Base-by-base conservation (phyloP, 2,329 filamentous ascomycete species). In the Ilyonectria destructans region DNA sequence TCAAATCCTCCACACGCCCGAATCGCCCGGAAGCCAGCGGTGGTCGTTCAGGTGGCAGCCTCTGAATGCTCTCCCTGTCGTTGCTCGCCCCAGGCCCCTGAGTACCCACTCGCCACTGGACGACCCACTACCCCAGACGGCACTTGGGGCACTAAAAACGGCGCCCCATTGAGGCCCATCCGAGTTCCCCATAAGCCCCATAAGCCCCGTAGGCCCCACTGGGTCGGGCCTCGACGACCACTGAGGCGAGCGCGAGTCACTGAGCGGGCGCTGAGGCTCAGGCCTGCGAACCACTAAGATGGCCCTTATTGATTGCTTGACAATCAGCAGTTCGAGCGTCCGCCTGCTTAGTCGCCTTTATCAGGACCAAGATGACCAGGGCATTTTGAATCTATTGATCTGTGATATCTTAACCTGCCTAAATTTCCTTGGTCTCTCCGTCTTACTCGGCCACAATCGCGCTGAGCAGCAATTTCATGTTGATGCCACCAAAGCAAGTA, bases 61-160 rank as follows among this genome's bases (percentile, higher is more conserved):
- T 54, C 29, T 35, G 51, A 52, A 29, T 35, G n/a, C 10, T 35
- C 29, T 35, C 31, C 49, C 51, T 35, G 29, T 37, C 31, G 51
- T 54, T 54, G 51, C 51, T 8, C 51, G n/a, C 19, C 51, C 51
- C 19, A n/a, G 51, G 51, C 51, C 51, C 51, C 31, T 54, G n/a
- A 19, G 29, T 31, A 54, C 33, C 51, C 51, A 54, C 51, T 54
- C 51, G 35, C 35, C 51, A 54, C 51, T 54, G 51, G 31, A 21
- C 51, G 51, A 54, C 51, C 51, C 51, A 54, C 51, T 54, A 54
- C 51, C 51, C 51, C 51, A 54, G 51, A 54, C 51, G 51, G 51
- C 51, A 54, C 51, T 54, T 54, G 10, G 15, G 51, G 31, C 51
- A 54, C 51, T 54, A 54, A 54, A 35, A 54, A 33, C 51, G 51